These are phyloP conservation scores for Spongispora temasekensis DNA, from an alignment of 1,284 basidiomycete species.

Conservation along the genomic window DNA sequence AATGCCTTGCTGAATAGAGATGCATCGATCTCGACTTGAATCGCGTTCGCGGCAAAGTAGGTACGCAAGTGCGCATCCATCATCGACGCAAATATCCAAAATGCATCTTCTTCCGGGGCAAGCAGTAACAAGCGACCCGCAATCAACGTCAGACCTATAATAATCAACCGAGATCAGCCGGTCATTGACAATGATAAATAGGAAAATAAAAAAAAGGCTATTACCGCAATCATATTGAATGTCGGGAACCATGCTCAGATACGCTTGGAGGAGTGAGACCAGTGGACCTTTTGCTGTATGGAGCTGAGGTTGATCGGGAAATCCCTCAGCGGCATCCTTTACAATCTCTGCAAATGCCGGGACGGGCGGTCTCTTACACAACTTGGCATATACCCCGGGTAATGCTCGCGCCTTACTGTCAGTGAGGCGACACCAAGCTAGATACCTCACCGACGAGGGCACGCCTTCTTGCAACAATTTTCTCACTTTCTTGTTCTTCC, in stretches of 20 bases:
- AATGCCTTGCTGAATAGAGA: conserved; percentile 76
- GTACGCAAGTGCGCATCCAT: conserved; percentile 81
- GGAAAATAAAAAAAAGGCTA: conserved; percentile 3
- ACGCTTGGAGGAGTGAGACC: conserved; percentile 66
- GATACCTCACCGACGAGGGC: conserved; percentile 81
- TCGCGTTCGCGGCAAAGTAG: conserved; percentile 74
- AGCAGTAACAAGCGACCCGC: conserved; percentile 80
- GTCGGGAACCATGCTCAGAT: conserved; percentile 80
- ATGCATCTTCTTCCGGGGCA: conserved; percentile 88
- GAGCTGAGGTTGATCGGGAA: conserved; percentile 55
- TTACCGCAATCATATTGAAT: conserved; percentile 65
- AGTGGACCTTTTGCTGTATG: conserved; percentile 56
- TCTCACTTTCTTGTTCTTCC: conserved; percentile 83
- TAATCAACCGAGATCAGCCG: conserved; percentile 2
- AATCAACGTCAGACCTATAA: conserved; percentile 69
- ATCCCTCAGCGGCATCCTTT: conserved; percentile 55
- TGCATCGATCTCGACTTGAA: conserved; percentile 81
- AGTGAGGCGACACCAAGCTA: conserved; percentile 82
- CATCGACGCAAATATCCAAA: conserved; percentile 88
- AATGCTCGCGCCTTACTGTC: conserved; percentile 72
- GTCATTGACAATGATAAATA: not conserved
- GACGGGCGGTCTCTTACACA: conserved; percentile 61
- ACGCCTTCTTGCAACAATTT: conserved; percentile 82
- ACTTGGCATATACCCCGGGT: conserved; percentile 68
- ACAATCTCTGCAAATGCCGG: conserved; percentile 59